Evolutionary conservation across 2,329 filamentous ascomycete species (phyloP).

Genomic region (Ophiocordyceps unilateralis): DNA sequence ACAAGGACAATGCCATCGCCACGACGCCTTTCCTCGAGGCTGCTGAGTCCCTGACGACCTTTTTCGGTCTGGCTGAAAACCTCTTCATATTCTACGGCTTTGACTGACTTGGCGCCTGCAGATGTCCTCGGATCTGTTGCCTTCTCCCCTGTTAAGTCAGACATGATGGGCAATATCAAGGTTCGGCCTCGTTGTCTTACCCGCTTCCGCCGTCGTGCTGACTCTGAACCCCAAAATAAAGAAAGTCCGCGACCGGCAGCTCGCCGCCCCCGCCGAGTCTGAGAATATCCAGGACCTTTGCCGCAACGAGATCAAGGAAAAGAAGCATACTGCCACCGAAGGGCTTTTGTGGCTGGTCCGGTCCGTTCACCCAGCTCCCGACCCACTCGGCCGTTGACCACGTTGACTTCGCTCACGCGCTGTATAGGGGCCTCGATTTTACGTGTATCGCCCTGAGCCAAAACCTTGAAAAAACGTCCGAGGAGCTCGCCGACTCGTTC

Average conservation of each 20-base stretch:
- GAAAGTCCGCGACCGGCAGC: conserved; percentile 80
- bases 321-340: conserved; percentile 78
- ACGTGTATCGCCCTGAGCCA: conserved; percentile 68
- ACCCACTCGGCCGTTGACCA: background rate
- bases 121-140: conserved; percentile 52
- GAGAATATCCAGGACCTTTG: conserved; percentile 72
- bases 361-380: conserved; percentile 27
- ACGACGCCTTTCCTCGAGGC: conserved; percentile 86
- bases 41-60: conserved; percentile 65
- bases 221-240: conserved; percentile 15
- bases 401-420: background rate
- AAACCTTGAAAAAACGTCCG: conserved; percentile 48
- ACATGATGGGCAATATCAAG: conserved; percentile 85
- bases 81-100: background rate
- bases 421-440: conserved; percentile 75
- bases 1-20: conserved; percentile 58
- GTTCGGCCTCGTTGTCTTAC: conserved; percentile 24
- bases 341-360: conserved; percentile 82
- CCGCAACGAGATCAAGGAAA: conserved; percentile 71
- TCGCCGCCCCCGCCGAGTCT: conserved; percentile 63
- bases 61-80: conserved; percentile 50
- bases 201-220: background rate
- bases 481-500: conserved; percentile 81
- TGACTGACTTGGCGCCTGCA: conserved; percentile 9
- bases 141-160: conserved; percentile 79